phyloP scores from a whole-genome alignment of 2,329 filamentous ascomycete genomes.

The Polychaeton citri region DNA sequence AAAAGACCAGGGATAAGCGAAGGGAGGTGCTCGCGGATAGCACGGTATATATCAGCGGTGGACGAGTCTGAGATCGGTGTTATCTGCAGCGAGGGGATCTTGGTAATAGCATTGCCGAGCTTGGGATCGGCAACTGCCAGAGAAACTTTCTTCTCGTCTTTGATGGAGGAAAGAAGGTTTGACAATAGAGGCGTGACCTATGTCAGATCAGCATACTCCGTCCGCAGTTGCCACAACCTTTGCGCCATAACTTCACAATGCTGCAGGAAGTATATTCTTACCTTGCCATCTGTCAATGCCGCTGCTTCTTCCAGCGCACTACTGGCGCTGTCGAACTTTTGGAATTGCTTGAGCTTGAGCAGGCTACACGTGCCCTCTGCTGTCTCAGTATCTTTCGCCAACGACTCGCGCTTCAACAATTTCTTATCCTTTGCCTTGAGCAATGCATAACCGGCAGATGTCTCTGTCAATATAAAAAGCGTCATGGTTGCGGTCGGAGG shows the following conservation, averaged over 20 bases:
- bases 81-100: constrained; percentile 77
- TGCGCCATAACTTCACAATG: no score
- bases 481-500: constrained; percentile 24
- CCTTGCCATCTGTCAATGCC: constrained; percentile 78
- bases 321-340: constrained; percentile 91
- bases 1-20: constrained; percentile 82
- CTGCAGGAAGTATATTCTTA: constrained; percentile 4
- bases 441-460: constrained; percentile 90
- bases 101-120: constrained; percentile 76
- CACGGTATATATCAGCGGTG: constrained; percentile 82
- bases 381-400: constrained; percentile 60
- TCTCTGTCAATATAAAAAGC: constrained; percentile 80
- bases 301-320: constrained; percentile 83
- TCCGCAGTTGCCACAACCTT: no score
- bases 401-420: constrained; percentile 75
- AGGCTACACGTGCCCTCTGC: constrained; percentile 77
- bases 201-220: neutral
- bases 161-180: constrained; percentile 72
- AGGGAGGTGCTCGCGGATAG: constrained; percentile 80
- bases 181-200: constrained; percentile 71
- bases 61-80: constrained; percentile 68
- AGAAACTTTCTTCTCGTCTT: constrained; percentile 94
- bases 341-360: constrained; percentile 93
- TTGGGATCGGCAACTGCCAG: constrained; percentile 88
- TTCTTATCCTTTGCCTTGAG: constrained; percentile 99